Evolutionary conservation across 2,329 filamentous ascomycete genomes (phyloP).

Genomic region (Sclerotinia sclerotiorum): DNA sequence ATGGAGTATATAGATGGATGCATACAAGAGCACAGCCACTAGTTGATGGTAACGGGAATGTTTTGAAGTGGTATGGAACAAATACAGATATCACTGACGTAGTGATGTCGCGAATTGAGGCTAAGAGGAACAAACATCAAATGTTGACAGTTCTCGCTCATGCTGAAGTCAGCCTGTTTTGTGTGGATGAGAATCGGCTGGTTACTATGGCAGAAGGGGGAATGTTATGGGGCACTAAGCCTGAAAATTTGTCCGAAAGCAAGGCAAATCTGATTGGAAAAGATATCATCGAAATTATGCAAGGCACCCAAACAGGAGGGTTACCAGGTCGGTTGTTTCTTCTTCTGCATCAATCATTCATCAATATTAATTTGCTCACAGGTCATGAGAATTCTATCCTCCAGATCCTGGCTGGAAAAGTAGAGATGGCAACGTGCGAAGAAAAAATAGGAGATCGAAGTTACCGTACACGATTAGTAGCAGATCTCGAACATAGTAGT

Average conservation of each 20-base stretch:
- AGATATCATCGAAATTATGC: slow-evolving; percentile 27
- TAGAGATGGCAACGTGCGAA: slow-evolving; percentile 31
- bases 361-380: not conserved
- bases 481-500: slow-evolving; percentile 31
- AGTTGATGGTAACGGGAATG: slow-evolving; percentile 23
- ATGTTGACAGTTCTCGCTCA: slow-evolving; percentile 33
- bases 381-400: slow-evolving; percentile 29
- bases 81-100: slow-evolving; percentile 34
- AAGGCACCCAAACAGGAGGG: slow-evolving; percentile 25
- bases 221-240: slow-evolving; percentile 27
- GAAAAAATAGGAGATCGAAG: slow-evolving; percentile 27
- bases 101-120: slow-evolving; percentile 32
- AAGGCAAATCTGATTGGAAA: slow-evolving; percentile 26
- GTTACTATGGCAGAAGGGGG: slow-evolving; percentile 32
- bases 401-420: slow-evolving; percentile 29
- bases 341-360: not conserved
- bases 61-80: slow-evolving; percentile 36
- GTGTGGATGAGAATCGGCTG: slow-evolving; percentile 27
- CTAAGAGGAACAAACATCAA: slow-evolving; percentile 32
- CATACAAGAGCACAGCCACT: slow-evolving; percentile 30
- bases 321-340: slow-evolving; percentile 7
- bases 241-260: not conserved
- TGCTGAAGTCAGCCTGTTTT: slow-evolving; percentile 34
- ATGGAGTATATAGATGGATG: slow-evolving; percentile 36
- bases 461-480: slow-evolving; percentile 32